Conservation (phyloP, 768 basidiomycete genomes). For the Tulasnella sp. region DNA sequence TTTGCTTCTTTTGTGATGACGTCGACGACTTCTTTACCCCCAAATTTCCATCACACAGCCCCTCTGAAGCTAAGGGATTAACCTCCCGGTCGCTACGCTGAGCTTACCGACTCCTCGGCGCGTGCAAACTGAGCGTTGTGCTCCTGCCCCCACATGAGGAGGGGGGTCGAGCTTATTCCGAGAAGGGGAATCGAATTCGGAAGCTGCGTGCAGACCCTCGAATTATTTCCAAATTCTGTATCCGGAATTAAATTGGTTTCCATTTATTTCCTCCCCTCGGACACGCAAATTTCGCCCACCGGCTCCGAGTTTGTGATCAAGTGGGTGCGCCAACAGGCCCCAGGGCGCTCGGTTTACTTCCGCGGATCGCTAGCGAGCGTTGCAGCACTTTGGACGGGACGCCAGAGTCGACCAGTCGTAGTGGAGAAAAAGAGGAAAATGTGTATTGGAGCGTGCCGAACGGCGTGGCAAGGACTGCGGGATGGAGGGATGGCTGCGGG, state of each 20-base stretch:
- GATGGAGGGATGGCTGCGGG: not conserved
- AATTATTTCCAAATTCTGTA: not conserved
- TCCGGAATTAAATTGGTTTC: not conserved
- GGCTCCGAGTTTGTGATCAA: not conserved
- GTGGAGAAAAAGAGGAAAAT: not conserved
- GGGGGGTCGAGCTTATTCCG: not conserved
- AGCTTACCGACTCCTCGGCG: not conserved
- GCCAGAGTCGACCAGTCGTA: not conserved
- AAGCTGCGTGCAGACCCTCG: not conserved
- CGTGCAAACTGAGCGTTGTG: not conserved
- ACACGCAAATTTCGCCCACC: not conserved
- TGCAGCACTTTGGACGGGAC: not conserved
- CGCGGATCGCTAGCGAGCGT: not conserved
- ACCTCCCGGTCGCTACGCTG: not conserved
- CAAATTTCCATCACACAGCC: not conserved
- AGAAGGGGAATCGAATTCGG: not conserved
- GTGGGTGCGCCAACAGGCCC: too few species aligned
- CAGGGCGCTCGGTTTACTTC: not conserved
- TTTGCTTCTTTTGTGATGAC: not conserved
- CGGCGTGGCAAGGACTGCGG: not conserved
- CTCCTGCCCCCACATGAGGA: not conserved
- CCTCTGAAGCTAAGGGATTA: not conserved
- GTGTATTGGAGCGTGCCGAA: not conserved
- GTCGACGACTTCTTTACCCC: not conserved
- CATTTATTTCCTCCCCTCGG: not conserved